Conservation (phyloP, 2,329 filamentous ascomycete species). For the Penicillium sp. region DNA sequence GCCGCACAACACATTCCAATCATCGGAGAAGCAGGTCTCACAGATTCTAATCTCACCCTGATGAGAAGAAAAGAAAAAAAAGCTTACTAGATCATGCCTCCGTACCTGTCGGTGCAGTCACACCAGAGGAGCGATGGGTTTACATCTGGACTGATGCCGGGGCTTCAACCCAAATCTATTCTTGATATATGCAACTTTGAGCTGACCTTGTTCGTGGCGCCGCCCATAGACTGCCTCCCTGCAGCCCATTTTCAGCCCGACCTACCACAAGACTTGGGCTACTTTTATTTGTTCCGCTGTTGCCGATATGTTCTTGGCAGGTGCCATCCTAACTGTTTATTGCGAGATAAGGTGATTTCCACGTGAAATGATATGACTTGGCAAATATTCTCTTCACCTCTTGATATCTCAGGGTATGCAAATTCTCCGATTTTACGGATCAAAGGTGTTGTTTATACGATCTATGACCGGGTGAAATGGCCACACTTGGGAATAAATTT, state of each 20-base stretch:
- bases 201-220: conserved; percentile 15
- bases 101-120: conserved; percentile 22
- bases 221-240: conserved; percentile 2
- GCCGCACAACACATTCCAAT: background rate
- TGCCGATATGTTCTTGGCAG: conserved; percentile 7
- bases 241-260: conserved; percentile 3
- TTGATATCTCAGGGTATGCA: background rate
- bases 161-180: conserved; percentile 13
- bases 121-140: conserved; percentile 19
- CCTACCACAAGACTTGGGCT: conserved; percentile 6
- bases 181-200: conserved; percentile 2
- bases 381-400: background rate
- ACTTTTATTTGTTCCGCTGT: conserved; percentile 14
- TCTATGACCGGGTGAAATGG: background rate
- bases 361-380: background rate
- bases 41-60: conserved; percentile 14
- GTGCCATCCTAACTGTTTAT: background rate
- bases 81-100: conserved; percentile 13
- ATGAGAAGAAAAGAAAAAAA: conserved; percentile 1
- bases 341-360: background rate
- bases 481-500: background rate
- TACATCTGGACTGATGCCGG: conserved; percentile 14
- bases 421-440: background rate
- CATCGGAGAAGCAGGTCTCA: conserved; percentile 12
- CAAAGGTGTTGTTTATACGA: background rate